Evolutionary conservation across 257 asterid genomes (phyloP).

Genomic region (Gentiana dahurica): DNA sequence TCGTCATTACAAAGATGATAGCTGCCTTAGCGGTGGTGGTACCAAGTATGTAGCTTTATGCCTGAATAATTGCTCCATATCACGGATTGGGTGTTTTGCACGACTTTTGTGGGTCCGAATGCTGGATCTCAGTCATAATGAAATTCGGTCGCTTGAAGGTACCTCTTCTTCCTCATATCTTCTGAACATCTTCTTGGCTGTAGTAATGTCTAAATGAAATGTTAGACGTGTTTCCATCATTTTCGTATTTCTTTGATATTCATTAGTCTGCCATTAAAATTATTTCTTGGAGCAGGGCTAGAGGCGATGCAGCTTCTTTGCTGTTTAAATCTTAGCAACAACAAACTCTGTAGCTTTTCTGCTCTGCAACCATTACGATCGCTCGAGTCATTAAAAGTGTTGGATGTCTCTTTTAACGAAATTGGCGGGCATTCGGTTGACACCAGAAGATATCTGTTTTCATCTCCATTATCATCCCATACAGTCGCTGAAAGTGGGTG

Average conservation of each 20-base stretch:
- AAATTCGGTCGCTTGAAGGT: constrained; percentile 84
- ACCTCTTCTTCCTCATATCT: constrained; percentile 1
- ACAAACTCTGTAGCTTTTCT: constrained; percentile 57
- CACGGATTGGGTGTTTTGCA: constrained; percentile 63
- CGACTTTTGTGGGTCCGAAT: constrained; percentile 83
- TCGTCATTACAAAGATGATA: constrained; percentile 35
- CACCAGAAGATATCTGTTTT: constrained; percentile 64
- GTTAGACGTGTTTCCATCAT: not conserved
- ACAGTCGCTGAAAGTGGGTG: constrained; percentile 32
- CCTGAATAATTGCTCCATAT: constrained; percentile 57
- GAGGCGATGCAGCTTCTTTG: constrained; percentile 83
- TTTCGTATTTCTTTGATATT: not conserved
- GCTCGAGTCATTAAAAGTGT: constrained; percentile 46
- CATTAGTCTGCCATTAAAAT: constrained; percentile 1
- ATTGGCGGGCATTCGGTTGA: constrained; percentile 77
- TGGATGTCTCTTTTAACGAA: constrained; percentile 67
- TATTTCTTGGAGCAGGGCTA: constrained; percentile 44
- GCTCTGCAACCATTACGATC: constrained; percentile 60
- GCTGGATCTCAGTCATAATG: constrained; percentile 83
- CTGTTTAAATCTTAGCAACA: constrained; percentile 63
- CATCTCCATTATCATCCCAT: constrained; percentile 59
- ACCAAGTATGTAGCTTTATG: constrained; percentile 29
- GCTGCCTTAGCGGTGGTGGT: constrained; percentile 23
- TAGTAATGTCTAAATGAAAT: too few relatives aligned
- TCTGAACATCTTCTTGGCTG: too few relatives aligned